These are phyloP conservation scores for Pichia occidentalis DNA, from an alignment of 805 yeast species.

Conservation along the genomic window DNA sequence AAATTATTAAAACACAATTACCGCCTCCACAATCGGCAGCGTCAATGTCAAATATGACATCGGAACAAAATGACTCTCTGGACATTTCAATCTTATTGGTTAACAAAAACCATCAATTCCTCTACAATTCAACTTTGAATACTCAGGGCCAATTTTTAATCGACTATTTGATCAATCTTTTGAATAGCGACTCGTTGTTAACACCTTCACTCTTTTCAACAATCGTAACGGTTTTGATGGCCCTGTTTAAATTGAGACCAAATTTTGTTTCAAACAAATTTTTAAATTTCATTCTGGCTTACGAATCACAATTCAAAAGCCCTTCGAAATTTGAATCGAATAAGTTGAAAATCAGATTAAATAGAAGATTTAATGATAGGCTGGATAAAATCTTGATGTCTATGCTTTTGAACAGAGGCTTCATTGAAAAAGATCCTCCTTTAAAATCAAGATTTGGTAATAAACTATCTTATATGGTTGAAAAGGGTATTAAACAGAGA, in stretches of 20 bases:
- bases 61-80: slow-evolving; percentile 1
- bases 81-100: slow-evolving; percentile 44
- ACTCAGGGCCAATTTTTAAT: slow-evolving; percentile 66
- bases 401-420: slow-evolving; percentile 29
- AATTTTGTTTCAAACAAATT: slow-evolving; percentile 49
- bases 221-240: slow-evolving; percentile 55
- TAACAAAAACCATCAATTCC: slow-evolving; percentile 55
- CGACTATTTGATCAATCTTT: slow-evolving; percentile 52
- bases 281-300: slow-evolving; percentile 50
- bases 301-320: slow-evolving; percentile 50
- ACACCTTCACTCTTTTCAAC: slow-evolving; percentile 61
- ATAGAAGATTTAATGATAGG: slow-evolving; percentile 32
- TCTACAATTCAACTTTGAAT: slow-evolving; percentile 46
- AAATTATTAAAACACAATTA: slow-evolving; percentile 48
- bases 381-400: slow-evolving; percentile 29
- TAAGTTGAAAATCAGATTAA: slow-evolving; percentile 25
- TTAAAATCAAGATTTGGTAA: slow-evolving; percentile 29
- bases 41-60: background rate
- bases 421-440: slow-evolving; percentile 27
- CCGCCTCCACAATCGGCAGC: slow-evolving; percentile 36
- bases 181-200: slow-evolving; percentile 49
- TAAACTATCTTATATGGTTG: slow-evolving; percentile 28
- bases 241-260: slow-evolving; percentile 62
- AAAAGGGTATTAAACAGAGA: slow-evolving; percentile 24
- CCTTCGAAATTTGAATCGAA: slow-evolving; percentile 42